A percentile compares a stretch with the other conserved stretches of the same genome.
These are phyloP conservation scores for Trichoderma virens DNA, from an alignment of 495 filamentous ascomycete genomes.

Conservation along the genomic window DNA sequence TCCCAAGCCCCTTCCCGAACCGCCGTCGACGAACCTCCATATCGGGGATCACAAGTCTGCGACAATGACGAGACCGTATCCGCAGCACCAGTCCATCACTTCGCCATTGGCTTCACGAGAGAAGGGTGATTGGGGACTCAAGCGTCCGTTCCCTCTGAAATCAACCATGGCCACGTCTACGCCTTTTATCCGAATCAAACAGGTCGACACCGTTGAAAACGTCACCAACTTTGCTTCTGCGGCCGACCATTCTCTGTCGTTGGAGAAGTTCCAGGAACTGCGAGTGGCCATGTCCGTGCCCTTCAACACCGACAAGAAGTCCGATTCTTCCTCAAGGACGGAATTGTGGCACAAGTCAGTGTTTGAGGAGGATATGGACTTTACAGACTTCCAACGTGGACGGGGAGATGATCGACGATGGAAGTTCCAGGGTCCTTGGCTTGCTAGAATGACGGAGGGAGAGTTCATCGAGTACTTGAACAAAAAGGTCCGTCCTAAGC, in stretches of 20 bases:
- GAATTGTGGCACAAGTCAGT: constrained; percentile 30
- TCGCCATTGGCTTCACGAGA: constrained; percentile 66
- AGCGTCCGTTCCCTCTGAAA: constrained; percentile 70
- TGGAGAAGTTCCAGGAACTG: constrained; percentile 80
- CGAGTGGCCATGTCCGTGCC: constrained; percentile 45
- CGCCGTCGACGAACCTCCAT: constrained; percentile 31
- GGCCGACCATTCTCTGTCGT: constrained; percentile 69
- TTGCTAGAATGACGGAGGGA: constrained; percentile 63
- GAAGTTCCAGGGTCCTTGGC: constrained; percentile 76
- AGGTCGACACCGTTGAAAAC: constrained; percentile 82
- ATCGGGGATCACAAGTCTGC: constrained; percentile 36
- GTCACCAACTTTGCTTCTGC: constrained; percentile 86
- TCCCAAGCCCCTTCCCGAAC: constrained; percentile 42
- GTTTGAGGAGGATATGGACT: constrained; percentile 50
- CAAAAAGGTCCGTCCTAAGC: constrained; percentile 52
- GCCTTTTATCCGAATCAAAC: constrained; percentile 61
- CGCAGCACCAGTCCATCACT: constrained; percentile 77
- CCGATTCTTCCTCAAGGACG: constrained; percentile 10
- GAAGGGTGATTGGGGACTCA: constrained; percentile 90
- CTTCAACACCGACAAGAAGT: constrained; percentile 19
- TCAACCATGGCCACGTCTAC: constrained; percentile 63
- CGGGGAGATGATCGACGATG: constrained; percentile 42
- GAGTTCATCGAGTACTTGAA: constrained; percentile 61
- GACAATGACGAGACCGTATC: constrained; percentile 66
- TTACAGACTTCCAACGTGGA: constrained; percentile 32